Conservation (phyloP, 2,329 filamentous ascomycete genomes). For the Hypoxylon sp. region DNA sequence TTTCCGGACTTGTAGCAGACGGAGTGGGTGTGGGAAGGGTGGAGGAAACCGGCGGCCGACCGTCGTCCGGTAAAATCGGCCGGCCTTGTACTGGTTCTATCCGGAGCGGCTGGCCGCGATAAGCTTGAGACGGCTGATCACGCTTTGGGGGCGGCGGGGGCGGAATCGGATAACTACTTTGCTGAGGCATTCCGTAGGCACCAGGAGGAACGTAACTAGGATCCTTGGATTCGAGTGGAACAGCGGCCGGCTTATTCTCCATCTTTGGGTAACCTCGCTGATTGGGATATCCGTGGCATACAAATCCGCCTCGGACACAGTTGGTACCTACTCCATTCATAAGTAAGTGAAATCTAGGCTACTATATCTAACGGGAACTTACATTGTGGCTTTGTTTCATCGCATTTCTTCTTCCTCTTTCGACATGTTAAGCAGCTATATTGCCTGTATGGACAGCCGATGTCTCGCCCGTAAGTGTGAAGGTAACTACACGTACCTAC, state of each 20-base stretch:
- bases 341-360: conserved; percentile 39
- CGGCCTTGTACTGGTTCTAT: conserved; percentile 75
- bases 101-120: conserved; percentile 73
- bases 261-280: conserved; percentile 86
- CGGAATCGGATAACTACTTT: conserved; percentile 51
- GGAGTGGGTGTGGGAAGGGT: conserved; percentile 72
- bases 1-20: conserved; percentile 71
- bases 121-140: conserved; percentile 68
- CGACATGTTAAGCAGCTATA: conserved; percentile 85
- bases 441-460: conserved; percentile 38
- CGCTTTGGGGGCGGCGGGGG: conserved; percentile 61
- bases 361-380: conserved; percentile 58
- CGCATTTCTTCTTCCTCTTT: conserved; percentile 96
- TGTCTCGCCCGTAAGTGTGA: conserved; percentile 60
- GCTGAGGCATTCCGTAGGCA: conserved; percentile 70
- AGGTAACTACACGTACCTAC: conserved; percentile 15
- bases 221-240: conserved; percentile 89
- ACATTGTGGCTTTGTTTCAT: conserved; percentile 95
- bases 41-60: conserved; percentile 71
- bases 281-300: conserved; percentile 91
- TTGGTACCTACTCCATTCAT: conserved; percentile 77
- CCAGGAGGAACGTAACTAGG: conserved; percentile 73
- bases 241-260: conserved; percentile 75
- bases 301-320: conserved; percentile 89
- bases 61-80: conserved; percentile 69